Evolutionary conservation across 192 early-diverging fungal genomes (phyloP), one percentile per base, ranked within the genome.

Genomic region (Coemansia sp.): DNA sequence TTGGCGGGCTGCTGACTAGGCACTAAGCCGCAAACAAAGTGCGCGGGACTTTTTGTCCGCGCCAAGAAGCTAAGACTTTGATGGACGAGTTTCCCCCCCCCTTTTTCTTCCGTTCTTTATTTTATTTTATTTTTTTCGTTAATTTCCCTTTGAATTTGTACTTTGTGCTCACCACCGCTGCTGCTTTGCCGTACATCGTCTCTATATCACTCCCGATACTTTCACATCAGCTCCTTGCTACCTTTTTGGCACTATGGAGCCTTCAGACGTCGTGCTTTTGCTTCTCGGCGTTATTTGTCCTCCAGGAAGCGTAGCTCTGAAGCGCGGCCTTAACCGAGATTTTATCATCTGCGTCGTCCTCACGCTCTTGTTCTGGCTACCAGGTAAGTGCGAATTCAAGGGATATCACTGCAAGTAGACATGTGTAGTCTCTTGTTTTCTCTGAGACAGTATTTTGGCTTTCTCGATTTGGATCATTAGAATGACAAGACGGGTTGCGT

Each of bases 261-360:
- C 80, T 0, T 82, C 80, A 0, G 83, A 85, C 61, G 72, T 85
- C 15, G 75, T 85, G 8, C 73, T 85, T 63, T 66, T 80, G 49
- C 38, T 65, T 11, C 75, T 85, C 13, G 83, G 73, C 27, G 73
- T 85, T 18, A 44, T 85, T 66, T 86, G 91, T 47, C 90, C 90
- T 29, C 90, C 90, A 18, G 77, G 91, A 16, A 88, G 85, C 65
- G 91, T 89, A 38, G 76, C 87, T 22, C 77, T 92, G 57, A 90
- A 91, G 70, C 85, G 78, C 44, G 91, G 91, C 22, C 88, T 87
- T 71, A 84, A 79, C 34, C 70, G 70, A 34, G 91, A 91, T 61
- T 86, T 92, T 69, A 82, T 87, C 36, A 88, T 93, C 65, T 92
- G 91, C 73, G 88, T 91, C 64, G 69, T 71, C 8, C 82, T 94